Evolutionary conservation across 1,284 basidiomycete species (phyloP).

Genomic region (Ganoderma sp.): DNA sequence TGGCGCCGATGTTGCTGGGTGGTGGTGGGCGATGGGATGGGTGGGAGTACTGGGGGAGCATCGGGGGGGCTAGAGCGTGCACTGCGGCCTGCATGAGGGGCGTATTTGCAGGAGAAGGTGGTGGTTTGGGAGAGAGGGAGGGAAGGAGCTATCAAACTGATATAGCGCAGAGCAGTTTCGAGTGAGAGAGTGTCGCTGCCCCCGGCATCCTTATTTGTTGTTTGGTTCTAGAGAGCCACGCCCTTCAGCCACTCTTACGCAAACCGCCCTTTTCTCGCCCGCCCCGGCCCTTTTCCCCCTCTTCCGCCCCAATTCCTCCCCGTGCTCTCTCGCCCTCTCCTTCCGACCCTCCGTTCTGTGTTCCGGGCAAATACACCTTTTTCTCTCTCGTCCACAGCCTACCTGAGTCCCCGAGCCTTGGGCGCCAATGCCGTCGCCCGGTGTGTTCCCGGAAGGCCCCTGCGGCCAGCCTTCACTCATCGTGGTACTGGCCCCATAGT

Average conservation of each 20-base stretch:
- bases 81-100: conserved; percentile 70
- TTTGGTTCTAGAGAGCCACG: conserved; percentile 41
- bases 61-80: conserved; percentile 61
- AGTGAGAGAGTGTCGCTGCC: conserved; percentile 41
- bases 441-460: conserved; percentile 16
- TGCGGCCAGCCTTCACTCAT: conserved; percentile 21
- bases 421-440: conserved; percentile 26
- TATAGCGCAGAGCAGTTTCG: conserved; percentile 42
- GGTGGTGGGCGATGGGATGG: conserved; percentile 40
- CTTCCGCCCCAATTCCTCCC: conserved; percentile 10
- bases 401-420: conserved; percentile 11
- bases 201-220: conserved; percentile 44
- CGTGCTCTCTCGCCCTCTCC: background rate
- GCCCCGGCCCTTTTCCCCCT: conserved; percentile 18
- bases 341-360: background rate
- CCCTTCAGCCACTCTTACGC: conserved; percentile 41
- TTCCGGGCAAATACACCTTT: background rate
- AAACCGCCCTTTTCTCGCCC: conserved; percentile 34
- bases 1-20: conserved; percentile 40
- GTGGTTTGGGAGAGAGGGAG: conserved; percentile 50
- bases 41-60: conserved; percentile 64
- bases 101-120: conserved; percentile 49
- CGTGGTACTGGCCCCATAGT: conserved; percentile 15
- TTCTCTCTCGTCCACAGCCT: conserved; percentile 1
- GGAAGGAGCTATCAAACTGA: conserved; percentile 45